Evolutionary conservation across 2,329 filamentous ascomycete species (phyloP), one percentile per base, ranked within the genome.

Genomic region (Fusarium pilosicola): DNA sequence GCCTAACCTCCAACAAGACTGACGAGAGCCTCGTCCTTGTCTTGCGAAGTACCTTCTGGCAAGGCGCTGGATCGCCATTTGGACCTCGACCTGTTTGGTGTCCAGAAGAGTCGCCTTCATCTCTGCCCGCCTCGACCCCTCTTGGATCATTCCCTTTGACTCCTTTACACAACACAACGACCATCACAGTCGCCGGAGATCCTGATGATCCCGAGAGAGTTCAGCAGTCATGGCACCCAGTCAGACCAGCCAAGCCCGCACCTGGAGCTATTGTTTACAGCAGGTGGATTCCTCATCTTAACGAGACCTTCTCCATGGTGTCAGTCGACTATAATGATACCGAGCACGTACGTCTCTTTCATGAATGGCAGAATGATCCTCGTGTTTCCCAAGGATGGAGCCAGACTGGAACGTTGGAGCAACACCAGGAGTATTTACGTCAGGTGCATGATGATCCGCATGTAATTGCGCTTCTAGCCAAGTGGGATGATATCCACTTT

Each of bases 361-460:
- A 95, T 82, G 86, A 86, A 64, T 96, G 93, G 93, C 93, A 95
- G 82, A 96, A 96, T 78, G 93, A 95, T 79, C 93, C 93, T 59
- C 91, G 93, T 57, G 93, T 96, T 38, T 92, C 92, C 8, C 89
- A 92, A 78, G 93, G 93, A 8, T 95, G 93, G 93, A 93, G 94
- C 78, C 90, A 94, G 83, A 93, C 91, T 3, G 93, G 93, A 38
- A 93, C 92, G 3, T 82, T 94, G 54, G 92, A 94, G 36, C 87
- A 95, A 80, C 93, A 95, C 81, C 87, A 89, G 69, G 88, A 90
- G 76, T 95, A 96, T 80, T 86, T 95, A 58, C 86, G 88, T 36
- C 88, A 88, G 73, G 86, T 92, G 62, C 90, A 94, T 77, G 87
- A 89, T 49, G 93, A 95, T 79, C 89, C 91, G 34, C 93, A 95